A percentile compares a stretch with the other conserved stretches of the same genome.
Conservation (phyloP, 108 stramenopile species). For the Skeletonema tropicum region DNA sequence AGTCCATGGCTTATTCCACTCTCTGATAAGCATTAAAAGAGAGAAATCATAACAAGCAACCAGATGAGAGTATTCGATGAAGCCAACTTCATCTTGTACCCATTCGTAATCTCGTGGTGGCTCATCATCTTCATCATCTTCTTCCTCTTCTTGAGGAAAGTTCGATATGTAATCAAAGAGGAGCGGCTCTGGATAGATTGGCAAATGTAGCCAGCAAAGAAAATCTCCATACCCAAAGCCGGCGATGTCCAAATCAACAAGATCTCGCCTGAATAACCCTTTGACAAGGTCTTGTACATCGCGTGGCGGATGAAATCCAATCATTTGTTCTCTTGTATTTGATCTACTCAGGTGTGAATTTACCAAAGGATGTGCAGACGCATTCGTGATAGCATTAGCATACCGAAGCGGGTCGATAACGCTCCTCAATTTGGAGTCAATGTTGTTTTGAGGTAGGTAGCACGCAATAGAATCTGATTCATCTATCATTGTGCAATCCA, state of each 20-base stretch:
- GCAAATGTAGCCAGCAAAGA: slow-evolving; percentile 45
- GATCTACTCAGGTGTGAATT: neutral
- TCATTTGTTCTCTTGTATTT: neutral
- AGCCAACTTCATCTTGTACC: slow-evolving; percentile 45
- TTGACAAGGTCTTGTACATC: slow-evolving; percentile 51
- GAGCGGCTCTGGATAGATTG: slow-evolving; percentile 33
- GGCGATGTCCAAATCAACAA: slow-evolving; percentile 51
- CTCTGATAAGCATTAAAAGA: slow-evolving; percentile 40
- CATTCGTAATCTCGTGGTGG: slow-evolving; percentile 22
- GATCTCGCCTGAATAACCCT: slow-evolving; percentile 51
- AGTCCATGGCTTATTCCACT: slow-evolving; percentile 56
- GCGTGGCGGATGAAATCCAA: slow-evolving; percentile 31
- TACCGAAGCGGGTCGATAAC: slow-evolving; percentile 46
- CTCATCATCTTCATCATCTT: slow-evolving; percentile 38
- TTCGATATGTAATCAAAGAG: slow-evolving; percentile 31
- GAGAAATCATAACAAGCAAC: slow-evolving; percentile 50
- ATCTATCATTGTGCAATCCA: slow-evolving; percentile 15
- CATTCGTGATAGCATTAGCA: slow-evolving; percentile 42
- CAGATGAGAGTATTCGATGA: slow-evolving; percentile 18
- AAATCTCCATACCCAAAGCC: slow-evolving; percentile 65
- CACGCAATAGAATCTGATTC: neutral
- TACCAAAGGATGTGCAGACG: slow-evolving; percentile 10
- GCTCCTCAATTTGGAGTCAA: slow-evolving; percentile 18
- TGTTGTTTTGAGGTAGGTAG: neutral
- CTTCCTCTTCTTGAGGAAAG: slow-evolving; percentile 21